Evolutionary conservation across 1,139 yeast species (phyloP), one percentile per base, ranked within the genome.

Genomic region (Waltiozyma solani): DNA sequence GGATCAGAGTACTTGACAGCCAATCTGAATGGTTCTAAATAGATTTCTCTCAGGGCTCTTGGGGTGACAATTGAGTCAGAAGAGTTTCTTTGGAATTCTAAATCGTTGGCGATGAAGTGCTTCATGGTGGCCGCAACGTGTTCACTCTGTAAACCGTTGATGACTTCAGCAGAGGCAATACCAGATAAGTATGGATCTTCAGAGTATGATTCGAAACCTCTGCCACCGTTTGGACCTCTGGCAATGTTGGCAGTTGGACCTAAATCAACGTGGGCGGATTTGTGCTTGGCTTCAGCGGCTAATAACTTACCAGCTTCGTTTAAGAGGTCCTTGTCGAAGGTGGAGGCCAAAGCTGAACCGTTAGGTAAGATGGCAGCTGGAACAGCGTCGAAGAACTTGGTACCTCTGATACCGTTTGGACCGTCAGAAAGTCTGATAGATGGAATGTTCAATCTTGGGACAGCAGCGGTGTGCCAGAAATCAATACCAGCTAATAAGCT

Each of bases 161-260:
- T 62, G 34, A 73, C 60, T 15, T 64, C 56, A 21, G 73, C 63
- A 27, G 82, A 70, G 15, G 69, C 62, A 34, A 63, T 54, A 34
- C 83, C 83, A 13, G 77, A 64, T 34, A 76, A 59, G 27, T 66
- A 62, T 5, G 82, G 82, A 51, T 77, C 83, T 57, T 76, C 83
- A 15, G 76, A 63, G 56, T 71, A 77, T 29, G 76, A 67, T 55
- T 77, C 84, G 50, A 76, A 77, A 1, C 75, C 73, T 42, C 83
- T 60, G n/a, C 83, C 83, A 20, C 81, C 82, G 29, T 73, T 57
- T 6, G 83, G 83, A 25, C 71, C 67, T 45, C 83, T 63, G 38
- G 71, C 78, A 50, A 57, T 71, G 69, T 37, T 66, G 64, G 51
- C 69, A 4, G 71, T 67, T 13, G 85, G 85, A 3, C 82, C 84